Percentiles rank a stretch among this genome's conserved stretches.
These are phyloP conservation scores for Tetrahymena malaccensis DNA, from an alignment of 73 alveolate genomes.

Conservation along the genomic window DNA sequence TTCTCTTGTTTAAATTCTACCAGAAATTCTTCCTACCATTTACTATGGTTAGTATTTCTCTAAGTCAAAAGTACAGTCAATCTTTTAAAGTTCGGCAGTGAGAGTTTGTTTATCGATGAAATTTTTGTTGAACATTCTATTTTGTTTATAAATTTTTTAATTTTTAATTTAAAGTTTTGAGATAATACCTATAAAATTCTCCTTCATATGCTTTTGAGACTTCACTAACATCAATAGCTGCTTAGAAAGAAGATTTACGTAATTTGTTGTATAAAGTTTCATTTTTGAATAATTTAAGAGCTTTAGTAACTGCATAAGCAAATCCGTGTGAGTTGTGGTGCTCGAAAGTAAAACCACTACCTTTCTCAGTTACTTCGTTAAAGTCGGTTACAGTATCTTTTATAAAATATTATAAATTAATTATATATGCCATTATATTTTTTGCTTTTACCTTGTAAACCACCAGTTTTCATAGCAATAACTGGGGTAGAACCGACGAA, in stretches of 20 bases:
- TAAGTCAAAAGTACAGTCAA: not conserved
- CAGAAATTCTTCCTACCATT: not conserved
- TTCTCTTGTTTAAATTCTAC: not conserved
- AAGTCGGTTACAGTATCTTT: conserved; percentile 59
- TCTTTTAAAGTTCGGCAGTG: not conserved
- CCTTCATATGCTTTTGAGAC: conserved; percentile 90
- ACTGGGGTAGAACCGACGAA: conserved; percentile 98
- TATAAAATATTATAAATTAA: not conserved
- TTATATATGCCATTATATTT: conserved; percentile 33
- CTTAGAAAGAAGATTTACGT: conserved; percentile 83
- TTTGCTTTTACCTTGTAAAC: conserved; percentile 86
- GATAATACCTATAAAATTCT: conserved; percentile 63
- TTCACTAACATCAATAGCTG: conserved; percentile 87
- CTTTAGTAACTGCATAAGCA: conserved; percentile 79
- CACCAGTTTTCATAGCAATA: conserved; percentile 97
- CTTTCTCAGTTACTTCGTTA: conserved; percentile 32
- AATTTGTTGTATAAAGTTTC: conserved; percentile 61
- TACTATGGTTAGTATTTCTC: not conserved
- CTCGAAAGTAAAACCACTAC: conserved; percentile 92
- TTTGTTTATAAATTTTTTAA: too few relatives aligned
- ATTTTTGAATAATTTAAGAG: conserved; percentile 68
- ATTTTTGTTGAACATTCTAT: conserved; percentile 66
- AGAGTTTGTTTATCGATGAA: conserved; percentile 51
- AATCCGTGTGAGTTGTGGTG: conserved; percentile 72
- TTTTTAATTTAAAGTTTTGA: too few relatives aligned